These are phyloP conservation scores for Crepidotus variabilis DNA, from an alignment of 768 basidiomycete species.

Conservation along the genomic window DNA sequence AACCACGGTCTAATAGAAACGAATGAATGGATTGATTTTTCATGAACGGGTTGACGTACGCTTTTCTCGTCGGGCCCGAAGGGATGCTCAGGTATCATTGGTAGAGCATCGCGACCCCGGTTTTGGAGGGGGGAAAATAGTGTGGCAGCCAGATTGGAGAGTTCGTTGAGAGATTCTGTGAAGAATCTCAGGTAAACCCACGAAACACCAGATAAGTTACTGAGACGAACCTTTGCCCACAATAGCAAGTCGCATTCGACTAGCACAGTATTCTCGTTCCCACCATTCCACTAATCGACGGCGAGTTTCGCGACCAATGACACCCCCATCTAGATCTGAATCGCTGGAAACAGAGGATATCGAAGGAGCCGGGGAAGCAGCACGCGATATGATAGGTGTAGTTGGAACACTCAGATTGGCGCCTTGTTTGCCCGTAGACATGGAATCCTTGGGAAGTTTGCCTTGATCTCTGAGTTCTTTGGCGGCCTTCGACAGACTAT, in stretches of 20 bases:
- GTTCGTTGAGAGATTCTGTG: slow-evolving; percentile 71
- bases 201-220: not conserved
- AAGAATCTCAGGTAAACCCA: slow-evolving; percentile 2
- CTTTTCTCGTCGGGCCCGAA: slow-evolving; percentile 70
- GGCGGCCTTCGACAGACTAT: slow-evolving; percentile 65
- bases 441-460: slow-evolving; percentile 27
- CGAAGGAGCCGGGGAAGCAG: slow-evolving; percentile 59
- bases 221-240: slow-evolving; percentile 64
- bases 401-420: slow-evolving; percentile 24
- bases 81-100: slow-evolving; percentile 68
- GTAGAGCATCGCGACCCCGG: slow-evolving; percentile 55
- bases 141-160: slow-evolving; percentile 56
- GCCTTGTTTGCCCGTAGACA: slow-evolving; percentile 16
- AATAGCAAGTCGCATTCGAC: slow-evolving; percentile 76
- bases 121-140: slow-evolving; percentile 73
- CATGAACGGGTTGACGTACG: slow-evolving; percentile 39
- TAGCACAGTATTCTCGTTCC: slow-evolving; percentile 75
- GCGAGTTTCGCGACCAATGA: slow-evolving; percentile 74
- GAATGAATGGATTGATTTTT: slow-evolving; percentile 10
- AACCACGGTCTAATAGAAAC: slow-evolving; percentile 60
- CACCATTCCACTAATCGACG: slow-evolving; percentile 85
- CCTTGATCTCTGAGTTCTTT: slow-evolving; percentile 50
- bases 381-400: slow-evolving; percentile 51
- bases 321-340: slow-evolving; percentile 69
- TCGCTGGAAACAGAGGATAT: slow-evolving; percentile 50